These are phyloP conservation scores for Circinella umbellata DNA, from an alignment of 371 early-diverging fungal genomes.

Conservation along the genomic window DNA sequence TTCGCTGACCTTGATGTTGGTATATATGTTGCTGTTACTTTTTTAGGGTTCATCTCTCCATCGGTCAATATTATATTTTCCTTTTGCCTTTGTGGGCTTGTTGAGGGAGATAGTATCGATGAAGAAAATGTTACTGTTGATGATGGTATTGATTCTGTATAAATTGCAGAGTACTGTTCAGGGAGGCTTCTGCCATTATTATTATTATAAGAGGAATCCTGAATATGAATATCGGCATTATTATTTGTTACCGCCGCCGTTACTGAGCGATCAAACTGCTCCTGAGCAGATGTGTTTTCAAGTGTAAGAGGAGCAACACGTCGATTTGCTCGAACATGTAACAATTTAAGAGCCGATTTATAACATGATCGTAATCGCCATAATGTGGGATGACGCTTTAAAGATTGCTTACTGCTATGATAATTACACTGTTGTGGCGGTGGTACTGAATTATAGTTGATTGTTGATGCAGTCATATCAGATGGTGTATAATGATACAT, in stretches of 20 bases:
- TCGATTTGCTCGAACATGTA: constrained; percentile 5
- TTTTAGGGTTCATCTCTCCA: not conserved
- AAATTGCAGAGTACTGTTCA: no score
- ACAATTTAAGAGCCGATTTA: constrained; percentile 1
- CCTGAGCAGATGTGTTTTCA: not conserved
- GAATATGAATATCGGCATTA: no score
- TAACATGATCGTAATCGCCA: not conserved
- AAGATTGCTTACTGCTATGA: not conserved
- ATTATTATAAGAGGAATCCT: no score
- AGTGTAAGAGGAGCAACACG: constrained; percentile 5
- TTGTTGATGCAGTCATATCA: no score
- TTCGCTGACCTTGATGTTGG: not conserved
- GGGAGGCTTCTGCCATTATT: no score
- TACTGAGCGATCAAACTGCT: not conserved
- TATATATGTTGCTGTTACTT: not conserved
- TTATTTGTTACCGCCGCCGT: not conserved
- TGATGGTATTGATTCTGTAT: no score
- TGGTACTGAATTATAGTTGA: no score
- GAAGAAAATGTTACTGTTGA: no score
- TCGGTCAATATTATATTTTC: not conserved
- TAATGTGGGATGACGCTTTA: not conserved
- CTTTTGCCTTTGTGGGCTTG: no score
- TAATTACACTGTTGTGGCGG: no score
- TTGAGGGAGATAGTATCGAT: no score
- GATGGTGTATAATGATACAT: no score